Base-by-base conservation (phyloP, 2,329 filamentous ascomycete species). In the Venturia pyrina region DNA sequence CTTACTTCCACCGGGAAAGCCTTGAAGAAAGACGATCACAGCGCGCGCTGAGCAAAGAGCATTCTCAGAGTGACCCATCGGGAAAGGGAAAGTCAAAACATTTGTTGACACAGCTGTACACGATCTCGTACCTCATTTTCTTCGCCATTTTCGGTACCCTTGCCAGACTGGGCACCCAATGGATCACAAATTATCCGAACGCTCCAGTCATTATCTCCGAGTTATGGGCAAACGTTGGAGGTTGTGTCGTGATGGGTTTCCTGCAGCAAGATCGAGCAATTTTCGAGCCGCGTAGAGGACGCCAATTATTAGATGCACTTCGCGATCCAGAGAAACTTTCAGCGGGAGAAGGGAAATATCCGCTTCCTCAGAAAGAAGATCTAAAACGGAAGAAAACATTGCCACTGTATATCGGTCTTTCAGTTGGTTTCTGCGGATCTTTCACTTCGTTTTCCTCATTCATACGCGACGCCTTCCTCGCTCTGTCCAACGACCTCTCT, bases 381-480 rank as follows among this genome's bases (percentile, higher is more conserved):
- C 21, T 65, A 2, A 62, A 48, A 17, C 10, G 32, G 10, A 96
- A 96, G 74, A 96, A 96, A 79, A 90, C 89, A 0, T 89, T 96
- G 37, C 93, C 93, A 0, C 80, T 96, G 0, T 96, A 96, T 73
- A 89, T 96, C 67, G 93, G 90, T 63, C 84, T 97, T 6, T 85
- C 90, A 0, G 96, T 89, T 0, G 93, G 89, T 13, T 95, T 95
- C 75, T 96, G 91, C 72, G 91, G 93, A 68, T 93, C 89, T 69
- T 90, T 95, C 72, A 97, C 93, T 0, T 93, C 89, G 11, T 96
- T 96, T 76, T 96, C 92, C 0, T 87, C 88, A 24, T 96, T 96
- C 73, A 87, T 93, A 60, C 84, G 90, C 7, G 93, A 96, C 71
- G 77, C 83, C 17, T 96, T 96, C 73, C 82, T 96, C 28, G 88